Evolutionary conservation across 768 basidiomycete genomes (phyloP).

Genomic region (Tulasnella sp.): DNA sequence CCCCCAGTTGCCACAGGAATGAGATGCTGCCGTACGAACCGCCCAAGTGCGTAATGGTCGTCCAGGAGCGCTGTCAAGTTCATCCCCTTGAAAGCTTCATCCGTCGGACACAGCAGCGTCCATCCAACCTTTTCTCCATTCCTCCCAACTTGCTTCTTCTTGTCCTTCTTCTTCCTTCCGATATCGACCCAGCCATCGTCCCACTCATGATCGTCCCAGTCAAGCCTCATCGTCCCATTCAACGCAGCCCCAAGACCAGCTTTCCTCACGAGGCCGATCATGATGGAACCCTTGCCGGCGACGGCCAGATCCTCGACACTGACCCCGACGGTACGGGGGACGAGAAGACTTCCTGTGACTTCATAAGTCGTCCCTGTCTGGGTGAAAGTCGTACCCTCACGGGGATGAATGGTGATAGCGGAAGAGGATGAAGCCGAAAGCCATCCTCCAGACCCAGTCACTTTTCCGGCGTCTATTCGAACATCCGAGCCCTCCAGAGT

Average conservation of each 20-base stretch:
- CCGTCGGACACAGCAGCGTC: constrained; percentile 84
- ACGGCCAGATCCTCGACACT: constrained; percentile 82
- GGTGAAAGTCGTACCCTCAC: constrained; percentile 52
- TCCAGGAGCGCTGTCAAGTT: constrained; percentile 68
- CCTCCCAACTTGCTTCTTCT: neutral
- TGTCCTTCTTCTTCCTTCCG: constrained; percentile 23
- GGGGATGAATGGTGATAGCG: constrained; percentile 16
- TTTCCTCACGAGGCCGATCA: constrained; percentile 70
- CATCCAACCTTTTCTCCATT: constrained; percentile 37
- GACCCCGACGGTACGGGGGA: constrained; percentile 79
- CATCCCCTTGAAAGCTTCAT: constrained; percentile 79
- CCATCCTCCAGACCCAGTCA: constrained; percentile 30
- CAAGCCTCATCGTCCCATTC: constrained; percentile 46
- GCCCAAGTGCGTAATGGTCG: constrained; percentile 41
- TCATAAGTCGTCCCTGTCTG: constrained; percentile 86
- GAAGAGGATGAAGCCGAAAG: neutral
- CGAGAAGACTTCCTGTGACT: constrained; percentile 58
- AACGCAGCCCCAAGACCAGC: constrained; percentile 87
- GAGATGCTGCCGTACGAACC: constrained; percentile 66
- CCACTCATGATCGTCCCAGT: constrained; percentile 10
- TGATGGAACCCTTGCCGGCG: constrained; percentile 80
- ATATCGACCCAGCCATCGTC: constrained; percentile 15
- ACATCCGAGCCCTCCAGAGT: constrained; percentile 82
- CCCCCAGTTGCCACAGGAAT: constrained; percentile 36
- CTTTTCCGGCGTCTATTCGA: constrained; percentile 54